phyloP scores from a whole-genome alignment of 108 stramenopile species.

The Nitzschia putrida region DNA sequence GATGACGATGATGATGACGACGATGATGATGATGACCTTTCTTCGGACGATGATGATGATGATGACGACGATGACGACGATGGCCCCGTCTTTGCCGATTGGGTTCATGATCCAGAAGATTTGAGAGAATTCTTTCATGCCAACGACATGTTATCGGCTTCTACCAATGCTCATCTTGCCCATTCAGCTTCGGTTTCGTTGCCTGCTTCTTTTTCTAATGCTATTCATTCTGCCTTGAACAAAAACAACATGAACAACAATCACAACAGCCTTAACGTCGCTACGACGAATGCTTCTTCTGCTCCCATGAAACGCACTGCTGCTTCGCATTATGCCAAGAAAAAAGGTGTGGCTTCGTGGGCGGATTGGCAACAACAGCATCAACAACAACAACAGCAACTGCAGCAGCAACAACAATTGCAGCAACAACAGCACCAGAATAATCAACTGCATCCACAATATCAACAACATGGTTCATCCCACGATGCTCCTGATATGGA shows the following conservation, averaged over 20 bases:
- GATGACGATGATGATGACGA: not conserved
- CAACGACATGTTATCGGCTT: constrained; percentile 32
- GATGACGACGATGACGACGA: constrained; percentile 17
- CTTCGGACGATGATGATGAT: constrained; percentile 24
- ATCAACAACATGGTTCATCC: too few relatives aligned
- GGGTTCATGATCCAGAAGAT: constrained; percentile 4
- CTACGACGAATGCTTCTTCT: constrained; percentile 1
- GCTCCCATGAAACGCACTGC: constrained; percentile 43
- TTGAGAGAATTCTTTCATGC: constrained; percentile 19
- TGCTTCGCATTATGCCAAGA: constrained; percentile 45
- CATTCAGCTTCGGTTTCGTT: not conserved
- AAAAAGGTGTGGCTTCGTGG: not conserved
- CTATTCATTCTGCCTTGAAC: not conserved
- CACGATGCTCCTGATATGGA: constrained; percentile 59
- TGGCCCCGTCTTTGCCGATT: not conserved
- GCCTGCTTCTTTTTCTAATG: not conserved
- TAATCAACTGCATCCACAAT: too few relatives aligned
- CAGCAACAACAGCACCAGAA: too few relatives aligned
- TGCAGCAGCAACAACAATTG: too few relatives aligned
- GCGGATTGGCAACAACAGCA: too few relatives aligned
- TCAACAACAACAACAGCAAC: too few relatives aligned
- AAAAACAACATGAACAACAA: not conserved
- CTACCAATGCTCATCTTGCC: constrained; percentile 15
- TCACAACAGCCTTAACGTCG: not conserved
- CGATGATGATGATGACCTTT: not conserved